Evolutionary conservation across 139 green algal species (phyloP), one percentile per base, ranked within the genome.

Genomic region (Marvania coccoides): DNA sequence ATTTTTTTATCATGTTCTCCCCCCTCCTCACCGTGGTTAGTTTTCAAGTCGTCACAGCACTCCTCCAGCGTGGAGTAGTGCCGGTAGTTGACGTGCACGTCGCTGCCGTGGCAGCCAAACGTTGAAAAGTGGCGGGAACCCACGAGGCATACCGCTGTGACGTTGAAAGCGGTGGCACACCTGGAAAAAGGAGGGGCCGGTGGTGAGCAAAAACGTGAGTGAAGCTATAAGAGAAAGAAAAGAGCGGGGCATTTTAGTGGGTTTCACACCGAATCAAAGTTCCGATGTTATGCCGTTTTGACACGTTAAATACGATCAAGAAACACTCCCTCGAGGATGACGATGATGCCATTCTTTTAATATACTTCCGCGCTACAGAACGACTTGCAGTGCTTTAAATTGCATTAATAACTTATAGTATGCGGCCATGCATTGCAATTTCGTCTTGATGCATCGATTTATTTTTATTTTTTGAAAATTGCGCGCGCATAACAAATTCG

Each of bases 41-140:
- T 31, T 24, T 79, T 79, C 28, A 91, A 48, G 38, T 72, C 79
- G 0, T 24, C 13, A 24, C 75, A 78, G 53, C 87, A 95, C 14
- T 88, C 69, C 33, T 87, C 67, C 33, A 97, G 70, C 2, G 71
- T 89, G 10, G 45, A n/a, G 53, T 85, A 93, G 76, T 95, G 84
- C n/a, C 61, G 61, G 33, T 89, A 70, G 12, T 69, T 26, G 0
- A 96, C 84, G 51, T 88, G 67, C 19, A 80, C 75, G 34, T 62
- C 59, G 5, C 86, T 68, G 10, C 92, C 92, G 58, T 98, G 92
- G 8, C 69, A 81, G 0, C 92, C 92, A 73, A 98, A 98, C 1
- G 83, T 87, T 64, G 92, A 94, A 83, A 89, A 97, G 10, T 88
- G 62, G 0, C 83, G 67, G 1, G 73, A 86, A 2, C 92, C 92